Percentiles rank a stretch among this genome's conserved stretches.
Conservation (phyloP, 345 rosid species). For the Acer yangbiense region DNA sequence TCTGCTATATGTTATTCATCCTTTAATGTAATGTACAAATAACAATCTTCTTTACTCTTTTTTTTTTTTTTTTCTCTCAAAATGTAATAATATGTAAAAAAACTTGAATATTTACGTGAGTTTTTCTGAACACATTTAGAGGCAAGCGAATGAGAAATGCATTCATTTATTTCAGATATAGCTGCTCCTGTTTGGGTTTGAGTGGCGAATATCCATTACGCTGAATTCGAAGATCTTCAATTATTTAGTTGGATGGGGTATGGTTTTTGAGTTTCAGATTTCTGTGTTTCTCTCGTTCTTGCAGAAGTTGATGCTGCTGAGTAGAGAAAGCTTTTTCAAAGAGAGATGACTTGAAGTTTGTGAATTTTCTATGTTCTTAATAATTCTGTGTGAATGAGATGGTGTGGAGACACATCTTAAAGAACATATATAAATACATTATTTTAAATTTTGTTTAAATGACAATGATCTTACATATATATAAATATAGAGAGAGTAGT, state of each 20-base stretch:
- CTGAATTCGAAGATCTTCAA: background rate
- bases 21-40: background rate
- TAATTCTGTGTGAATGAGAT: background rate
- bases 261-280: slow-evolving; percentile 22
- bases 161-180: background rate
- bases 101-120: background rate
- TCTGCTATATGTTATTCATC: background rate
- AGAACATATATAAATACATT: background rate
- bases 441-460: no score
- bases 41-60: background rate
- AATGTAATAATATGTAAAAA: background rate
- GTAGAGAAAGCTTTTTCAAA: slow-evolving; percentile 17
- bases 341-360: slow-evolving; percentile 5
- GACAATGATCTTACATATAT: no score
- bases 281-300: slow-evolving; percentile 16
- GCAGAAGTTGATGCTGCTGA: slow-evolving; percentile 29
- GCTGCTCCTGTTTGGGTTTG: background rate
- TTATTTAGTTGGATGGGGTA: background rate
- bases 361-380: slow-evolving; percentile 9
- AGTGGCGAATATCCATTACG: background rate
- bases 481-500: no score
- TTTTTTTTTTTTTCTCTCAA: background rate
- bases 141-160: background rate
- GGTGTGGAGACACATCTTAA: background rate
- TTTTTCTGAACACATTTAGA: background rate